These are phyloP conservation scores for Hirsutella thompsonii DNA, from an alignment of 2,329 filamentous ascomycete genomes.

Conservation along the genomic window DNA sequence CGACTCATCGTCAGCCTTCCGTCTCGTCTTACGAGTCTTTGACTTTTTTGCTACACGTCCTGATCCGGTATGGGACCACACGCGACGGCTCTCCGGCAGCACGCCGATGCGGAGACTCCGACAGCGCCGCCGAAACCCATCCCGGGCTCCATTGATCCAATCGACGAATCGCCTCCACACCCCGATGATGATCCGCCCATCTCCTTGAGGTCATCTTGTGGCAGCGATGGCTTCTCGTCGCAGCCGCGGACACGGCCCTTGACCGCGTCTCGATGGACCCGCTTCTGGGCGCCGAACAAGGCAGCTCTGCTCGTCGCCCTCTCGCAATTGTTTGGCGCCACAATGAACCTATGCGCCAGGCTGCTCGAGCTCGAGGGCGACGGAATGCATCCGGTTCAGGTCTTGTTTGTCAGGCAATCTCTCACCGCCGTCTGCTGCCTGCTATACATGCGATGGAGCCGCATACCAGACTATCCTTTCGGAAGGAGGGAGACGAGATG, in stretches of 20 bases:
- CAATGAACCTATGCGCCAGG: constrained; percentile 76
- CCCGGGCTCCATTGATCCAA: too few relatives aligned
- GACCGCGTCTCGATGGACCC: constrained; percentile 9
- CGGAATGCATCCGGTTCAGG: constrained; percentile 70
- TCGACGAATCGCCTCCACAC: too few relatives aligned
- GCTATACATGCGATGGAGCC: constrained; percentile 60
- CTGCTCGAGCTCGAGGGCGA: constrained; percentile 60
- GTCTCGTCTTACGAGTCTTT: too few relatives aligned
- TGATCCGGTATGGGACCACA: too few relatives aligned
- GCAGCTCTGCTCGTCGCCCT: constrained; percentile 61
- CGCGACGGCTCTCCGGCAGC: too few relatives aligned
- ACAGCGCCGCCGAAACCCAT: too few relatives aligned
- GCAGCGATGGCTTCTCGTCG: background rate
- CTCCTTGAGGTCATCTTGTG: background rate
- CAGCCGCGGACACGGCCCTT: background rate
- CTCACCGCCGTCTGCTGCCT: constrained; percentile 57
- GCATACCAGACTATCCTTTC: constrained; percentile 56
- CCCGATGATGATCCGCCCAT: background rate
- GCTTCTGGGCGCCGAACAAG: constrained; percentile 52
- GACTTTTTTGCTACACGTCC: too few relatives aligned
- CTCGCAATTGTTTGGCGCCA: constrained; percentile 67
- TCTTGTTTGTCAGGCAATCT: constrained; percentile 68
- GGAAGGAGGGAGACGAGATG: constrained; percentile 53
- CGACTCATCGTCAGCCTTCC: too few relatives aligned
- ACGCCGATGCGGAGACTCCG: too few relatives aligned